Base-by-base conservation (phyloP, 345 rosid genomes). In the Rhodomyrtus tomentosa region DNA sequence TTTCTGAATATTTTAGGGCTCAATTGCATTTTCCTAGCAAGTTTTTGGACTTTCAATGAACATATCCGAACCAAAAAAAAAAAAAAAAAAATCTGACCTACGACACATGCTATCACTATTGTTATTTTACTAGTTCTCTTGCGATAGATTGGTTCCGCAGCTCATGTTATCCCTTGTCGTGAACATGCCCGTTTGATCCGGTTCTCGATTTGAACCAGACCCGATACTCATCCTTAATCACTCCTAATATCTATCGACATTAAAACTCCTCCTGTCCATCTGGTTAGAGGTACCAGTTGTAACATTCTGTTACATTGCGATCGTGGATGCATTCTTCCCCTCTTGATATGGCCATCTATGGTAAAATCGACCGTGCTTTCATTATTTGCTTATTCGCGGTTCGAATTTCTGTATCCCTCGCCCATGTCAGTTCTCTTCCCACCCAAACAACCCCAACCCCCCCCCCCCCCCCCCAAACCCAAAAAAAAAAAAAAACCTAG, bases 161-260 rank as follows among this genome's bases (percentile, higher is more conserved):
- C 7, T 42, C 24, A 18, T 29, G 11, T 36, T 7, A 62, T 32
- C 42, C 22, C 11, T 3, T 6, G 2, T 0, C 3, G 0, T 7
- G 74, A 59, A 14, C 38, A 27, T 0, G 22, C 6, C 1, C 1
- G 21, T 32, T 62, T 18, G 5, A 11, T 62, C 24, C 1, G 5
- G 36, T 0, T 29, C 20, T 54, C 9, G 2, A 0, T 18, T 3
- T 7, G 11, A 29, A 14, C 22, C 9, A 2, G 3, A 29, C 73
- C 40, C 6, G 0, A 62, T 1, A 0, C 24, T 62, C 76, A 62
- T 22, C 76, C 24, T 13, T 21, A 7, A 10, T 22, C 76, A 62
- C 42, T 42, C 12, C 45, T 7, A 22, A 10, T 22, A 54, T 10
- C 22, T 11, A 54, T 54, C 10, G 3, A 22, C 56, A 54, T 54